Evolutionary conservation across 768 basidiomycete genomes (phyloP), one percentile per base, ranked within the genome.

Genomic region (Scleroderma bovista): DNA sequence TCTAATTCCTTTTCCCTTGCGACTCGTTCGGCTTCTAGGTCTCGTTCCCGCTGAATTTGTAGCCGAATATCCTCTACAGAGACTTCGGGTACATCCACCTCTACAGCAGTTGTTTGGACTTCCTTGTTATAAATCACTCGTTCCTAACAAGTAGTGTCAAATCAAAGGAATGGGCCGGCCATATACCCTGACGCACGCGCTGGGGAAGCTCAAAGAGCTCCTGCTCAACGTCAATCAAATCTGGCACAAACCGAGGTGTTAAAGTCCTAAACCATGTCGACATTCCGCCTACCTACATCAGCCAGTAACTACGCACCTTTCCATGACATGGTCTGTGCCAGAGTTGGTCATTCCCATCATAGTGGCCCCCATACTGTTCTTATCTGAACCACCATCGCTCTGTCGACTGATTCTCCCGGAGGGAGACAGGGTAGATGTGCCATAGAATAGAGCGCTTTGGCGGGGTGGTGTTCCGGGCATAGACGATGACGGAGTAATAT

Each of bases 131-230:
- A 89, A 34, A 84, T 79, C 13, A 87, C 84, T 29, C 83, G 83
- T 69, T 89, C 86, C 86, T 86, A 26, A 24, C 9, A 11, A 58
- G 40, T 52, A 50, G 26, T 12, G 47, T 26, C 37, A 3, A 26
- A 42, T 36, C 44, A 15, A 48, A 42, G 41, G 49, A 17, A 46
- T 39, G 46, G 12, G 36, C 16, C n/a, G 9, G 13, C 39, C 12
- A 36, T 22, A 32, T 22, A 16, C 13, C 33, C n/a, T 29, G 8
- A 59, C 72, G 42, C 48, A 91, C 93, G 73, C 87, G 91, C 60
- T 86, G 83, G 2, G 93, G 93, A 11, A 93, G 70, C 58, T 94
- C 93, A 57, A 91, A 95, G 6, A 96, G 71, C 61, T 96, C 93
- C 60, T 91, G 84, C 55, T 93, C 88, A 16, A 89, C 76, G 56